A percentile compares a stretch with the other conserved stretches of the same genome.
Conservation (phyloP, 2,329 filamentous ascomycete species). For the Trichoderma polysporum region DNA sequence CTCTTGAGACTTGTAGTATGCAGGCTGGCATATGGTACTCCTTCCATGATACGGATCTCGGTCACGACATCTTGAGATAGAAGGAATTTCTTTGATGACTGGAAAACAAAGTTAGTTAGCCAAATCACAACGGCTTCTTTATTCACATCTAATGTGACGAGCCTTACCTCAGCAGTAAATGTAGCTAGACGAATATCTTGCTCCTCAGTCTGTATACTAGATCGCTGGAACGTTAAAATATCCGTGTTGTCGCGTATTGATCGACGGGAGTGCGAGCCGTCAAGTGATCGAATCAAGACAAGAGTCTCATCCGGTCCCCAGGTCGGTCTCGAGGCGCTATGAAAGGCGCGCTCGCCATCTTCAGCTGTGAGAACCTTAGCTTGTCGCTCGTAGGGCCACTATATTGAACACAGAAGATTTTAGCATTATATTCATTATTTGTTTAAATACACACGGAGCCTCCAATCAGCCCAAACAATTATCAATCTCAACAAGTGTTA, state of each 20-base stretch:
- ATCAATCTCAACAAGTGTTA: slow-evolving; percentile 30
- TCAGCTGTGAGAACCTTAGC: slow-evolving; percentile 67
- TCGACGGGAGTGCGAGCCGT: slow-evolving; percentile 42
- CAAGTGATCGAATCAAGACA: slow-evolving; percentile 51
- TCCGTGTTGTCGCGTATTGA: slow-evolving; percentile 29
- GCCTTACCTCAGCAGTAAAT: slow-evolving; percentile 55
- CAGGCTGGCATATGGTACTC: slow-evolving; percentile 60
- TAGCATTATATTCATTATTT: slow-evolving; percentile 44
- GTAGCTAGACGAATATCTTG: slow-evolving; percentile 65
- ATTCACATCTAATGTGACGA: background rate
- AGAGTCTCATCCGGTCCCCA: slow-evolving; percentile 77
- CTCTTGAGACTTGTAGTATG: slow-evolving; percentile 37
- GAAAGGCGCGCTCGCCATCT: slow-evolving; percentile 64
- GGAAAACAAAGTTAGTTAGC: slow-evolving; percentile 19
- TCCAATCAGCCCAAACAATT: slow-evolving; percentile 25
- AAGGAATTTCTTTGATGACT: slow-evolving; percentile 58
- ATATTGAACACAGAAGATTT: slow-evolving; percentile 44
- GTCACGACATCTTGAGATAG: slow-evolving; percentile 56
- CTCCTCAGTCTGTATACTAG: slow-evolving; percentile 59
- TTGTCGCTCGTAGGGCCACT: slow-evolving; percentile 87
- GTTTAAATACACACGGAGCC: slow-evolving; percentile 36
- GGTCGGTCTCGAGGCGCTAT: slow-evolving; percentile 71
- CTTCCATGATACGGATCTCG: slow-evolving; percentile 52
- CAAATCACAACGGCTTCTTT: background rate
- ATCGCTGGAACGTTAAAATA: slow-evolving; percentile 36